phyloP scores from a whole-genome alignment of 1,284 basidiomycete genomes.

The Termitomyces sp. region DNA sequence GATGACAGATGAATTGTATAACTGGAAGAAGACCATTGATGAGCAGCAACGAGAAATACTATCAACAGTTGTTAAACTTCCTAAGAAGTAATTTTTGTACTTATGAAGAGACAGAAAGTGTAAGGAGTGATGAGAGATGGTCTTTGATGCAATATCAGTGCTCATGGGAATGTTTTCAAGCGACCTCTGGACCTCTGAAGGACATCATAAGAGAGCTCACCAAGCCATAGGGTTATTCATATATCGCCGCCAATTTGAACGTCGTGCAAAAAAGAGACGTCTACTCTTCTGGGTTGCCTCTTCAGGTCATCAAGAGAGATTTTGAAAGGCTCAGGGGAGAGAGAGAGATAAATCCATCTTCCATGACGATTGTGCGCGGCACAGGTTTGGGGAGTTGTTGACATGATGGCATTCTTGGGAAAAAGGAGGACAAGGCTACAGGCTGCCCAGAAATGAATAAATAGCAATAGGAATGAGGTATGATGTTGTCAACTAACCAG shows the following conservation, averaged over 20 bases:
- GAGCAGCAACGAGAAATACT: not conserved
- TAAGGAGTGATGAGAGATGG: not conserved
- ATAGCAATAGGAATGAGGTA: not conserved
- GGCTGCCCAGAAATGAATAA: not conserved
- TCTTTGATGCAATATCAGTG: too few species aligned
- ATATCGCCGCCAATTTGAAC: not conserved
- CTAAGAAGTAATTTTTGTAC: not conserved
- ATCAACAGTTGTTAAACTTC: not conserved
- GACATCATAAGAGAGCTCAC: not conserved
- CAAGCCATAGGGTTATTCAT: too few species aligned
- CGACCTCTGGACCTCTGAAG: not conserved
- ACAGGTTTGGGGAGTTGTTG: not conserved
- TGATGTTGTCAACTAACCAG: not conserved
- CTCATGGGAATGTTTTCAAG: too few species aligned
- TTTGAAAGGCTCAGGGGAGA: too few species aligned
- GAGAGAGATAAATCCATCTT: too few species aligned
- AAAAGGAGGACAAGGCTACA: not conserved
- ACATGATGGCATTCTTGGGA: not conserved
- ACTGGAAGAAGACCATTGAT: not conserved
- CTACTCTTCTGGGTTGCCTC: not conserved
- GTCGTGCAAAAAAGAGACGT: not conserved
- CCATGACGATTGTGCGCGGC: too few species aligned
- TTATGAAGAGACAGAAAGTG: not conserved
- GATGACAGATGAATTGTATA: too few species aligned
- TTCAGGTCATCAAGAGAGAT: not conserved